A percentile compares a stretch with the other conserved stretches of the same genome.
These are phyloP conservation scores for Malus sylvestris DNA, from an alignment of 306 rosid species.

Conservation along the genomic window DNA sequence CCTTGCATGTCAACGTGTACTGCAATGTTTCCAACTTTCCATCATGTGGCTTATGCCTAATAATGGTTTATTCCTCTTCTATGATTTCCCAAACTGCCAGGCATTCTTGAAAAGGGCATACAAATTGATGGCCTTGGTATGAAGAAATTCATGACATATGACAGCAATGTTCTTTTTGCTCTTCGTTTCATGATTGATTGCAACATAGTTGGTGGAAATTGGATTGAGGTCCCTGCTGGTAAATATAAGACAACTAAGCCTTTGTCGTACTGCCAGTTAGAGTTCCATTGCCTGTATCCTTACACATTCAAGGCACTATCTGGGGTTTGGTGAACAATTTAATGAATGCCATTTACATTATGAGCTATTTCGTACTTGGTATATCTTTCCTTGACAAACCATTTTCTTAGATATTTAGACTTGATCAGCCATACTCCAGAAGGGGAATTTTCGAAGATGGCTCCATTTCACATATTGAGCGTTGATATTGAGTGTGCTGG, in stretches of 20 bases:
- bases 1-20: background rate
- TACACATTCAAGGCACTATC: background rate
- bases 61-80: background rate
- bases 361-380: conserved; percentile 1
- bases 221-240: conserved; percentile 89
- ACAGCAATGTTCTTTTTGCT: conserved; percentile 97
- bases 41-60: conserved; percentile 6
- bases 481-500: conserved; percentile 99
- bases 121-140: conserved; percentile 82
- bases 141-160: conserved; percentile 90
- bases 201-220: conserved; percentile 88
- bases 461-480: conserved; percentile 96
- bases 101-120: conserved; percentile 93
- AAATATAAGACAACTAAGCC: conserved; percentile 50
- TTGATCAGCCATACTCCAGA: conserved; percentile 89
- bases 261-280: conserved; percentile 76
- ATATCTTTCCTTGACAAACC: conserved; percentile 38
- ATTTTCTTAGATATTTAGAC: conserved; percentile 59
- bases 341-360: background rate
- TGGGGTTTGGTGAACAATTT: background rate
- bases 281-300: conserved; percentile 94
- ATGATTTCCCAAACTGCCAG: conserved; percentile 38
- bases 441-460: conserved; percentile 95
- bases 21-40: background rate
- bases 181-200: conserved; percentile 97